phyloP scores from a whole-genome alignment of 2,329 filamentous ascomycete species.

The Colletotrichum zoysiae region DNA sequence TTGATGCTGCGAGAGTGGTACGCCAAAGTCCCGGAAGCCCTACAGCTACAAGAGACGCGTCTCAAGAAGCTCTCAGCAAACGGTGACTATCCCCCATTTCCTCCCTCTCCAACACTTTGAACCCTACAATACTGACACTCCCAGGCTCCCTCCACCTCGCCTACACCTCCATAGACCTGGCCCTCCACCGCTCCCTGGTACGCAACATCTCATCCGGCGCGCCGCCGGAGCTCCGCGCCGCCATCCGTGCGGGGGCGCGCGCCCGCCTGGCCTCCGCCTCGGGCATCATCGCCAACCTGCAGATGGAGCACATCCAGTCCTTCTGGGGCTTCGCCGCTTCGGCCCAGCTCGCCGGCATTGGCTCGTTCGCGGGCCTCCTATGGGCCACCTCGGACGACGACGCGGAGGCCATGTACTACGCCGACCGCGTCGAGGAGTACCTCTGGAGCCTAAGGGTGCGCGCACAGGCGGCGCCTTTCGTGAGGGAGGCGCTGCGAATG shows the following conservation, averaged over 20 bases:
- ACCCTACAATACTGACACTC: conserved; percentile 45
- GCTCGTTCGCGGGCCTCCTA: conserved; percentile 56
- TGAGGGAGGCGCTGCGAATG: conserved; percentile 54
- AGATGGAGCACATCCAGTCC: conserved; percentile 60
- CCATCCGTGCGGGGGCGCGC: conserved; percentile 54
- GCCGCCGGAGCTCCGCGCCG: conserved; percentile 47
- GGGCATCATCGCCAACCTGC: conserved; percentile 55
- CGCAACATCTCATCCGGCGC: conserved; percentile 55
- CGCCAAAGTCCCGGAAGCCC: conserved; percentile 57
- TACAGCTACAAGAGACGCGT: conserved; percentile 59
- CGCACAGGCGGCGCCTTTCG: conserved; percentile 54
- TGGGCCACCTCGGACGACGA: conserved; percentile 55
- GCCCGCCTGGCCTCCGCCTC: conserved; percentile 56
- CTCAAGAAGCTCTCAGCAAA: conserved; percentile 57
- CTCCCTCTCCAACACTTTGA: conserved; percentile 19
- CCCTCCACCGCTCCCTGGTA: conserved; percentile 63
- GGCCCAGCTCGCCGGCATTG: conserved; percentile 58
- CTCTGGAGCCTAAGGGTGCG: conserved; percentile 58
- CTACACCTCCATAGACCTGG: conserved; percentile 64
- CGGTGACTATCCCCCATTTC: conserved; percentile 29
- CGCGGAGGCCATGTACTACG: conserved; percentile 56
- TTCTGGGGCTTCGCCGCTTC: conserved; percentile 61
- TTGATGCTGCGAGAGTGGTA: conserved; percentile 58
- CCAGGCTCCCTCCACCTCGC: conserved; percentile 62
- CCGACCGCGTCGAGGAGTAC: conserved; percentile 55